Conservation (phyloP, 257 asterid genomes). For the Coffea canephora region DNA sequence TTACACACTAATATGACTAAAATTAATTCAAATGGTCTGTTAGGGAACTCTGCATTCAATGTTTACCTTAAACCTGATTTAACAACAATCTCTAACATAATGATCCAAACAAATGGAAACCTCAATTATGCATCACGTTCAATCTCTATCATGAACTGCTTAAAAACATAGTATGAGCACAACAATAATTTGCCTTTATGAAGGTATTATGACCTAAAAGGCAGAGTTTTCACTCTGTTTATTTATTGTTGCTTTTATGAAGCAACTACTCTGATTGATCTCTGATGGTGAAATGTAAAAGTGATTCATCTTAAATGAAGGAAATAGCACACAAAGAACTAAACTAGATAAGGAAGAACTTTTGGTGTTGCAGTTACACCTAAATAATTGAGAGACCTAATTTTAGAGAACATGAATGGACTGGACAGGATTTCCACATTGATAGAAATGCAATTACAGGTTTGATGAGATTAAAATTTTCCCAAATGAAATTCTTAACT, state of each 20-base stretch:
- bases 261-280: background rate
- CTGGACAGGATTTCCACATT: background rate
- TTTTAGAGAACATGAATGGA: background rate
- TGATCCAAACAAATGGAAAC: too few species aligned
- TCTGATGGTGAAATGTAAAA: background rate
- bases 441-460: background rate
- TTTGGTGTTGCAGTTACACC: background rate
- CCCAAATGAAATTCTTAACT: background rate
- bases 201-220: background rate
- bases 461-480: background rate
- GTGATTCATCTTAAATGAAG: background rate
- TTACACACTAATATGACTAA: background rate
- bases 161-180: background rate
- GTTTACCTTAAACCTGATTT: background rate
- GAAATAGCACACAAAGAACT: background rate
- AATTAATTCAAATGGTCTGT: background rate
- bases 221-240: background rate
- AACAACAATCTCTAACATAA: background rate
- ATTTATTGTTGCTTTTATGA: background rate
- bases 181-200: background rate
- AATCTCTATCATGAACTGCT: background rate
- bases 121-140: background rate
- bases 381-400: background rate
- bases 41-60: background rate
- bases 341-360: background rate